These are phyloP conservation scores for Mycosphaerelloides madeirae DNA, from an alignment of 2,329 filamentous ascomycete genomes.

Conservation along the genomic window DNA sequence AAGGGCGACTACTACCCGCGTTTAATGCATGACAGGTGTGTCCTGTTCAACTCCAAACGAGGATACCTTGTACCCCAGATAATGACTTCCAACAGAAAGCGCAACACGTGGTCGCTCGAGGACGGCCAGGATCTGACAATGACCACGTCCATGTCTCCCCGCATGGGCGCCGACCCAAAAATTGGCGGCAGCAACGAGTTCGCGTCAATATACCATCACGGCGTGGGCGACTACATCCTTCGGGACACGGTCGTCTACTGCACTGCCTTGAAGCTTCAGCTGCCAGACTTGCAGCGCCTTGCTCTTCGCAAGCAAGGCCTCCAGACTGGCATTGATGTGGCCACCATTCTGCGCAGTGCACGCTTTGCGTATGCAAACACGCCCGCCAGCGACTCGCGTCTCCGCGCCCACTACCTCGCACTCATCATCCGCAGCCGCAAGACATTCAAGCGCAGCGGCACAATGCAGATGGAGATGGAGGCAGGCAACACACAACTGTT, in stretches of 20 bases:
- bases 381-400: conserved; percentile 82
- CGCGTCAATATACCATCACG: conserved; percentile 71
- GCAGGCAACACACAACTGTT: conserved; percentile 80
- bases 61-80: neutral
- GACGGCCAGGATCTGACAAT: conserved; percentile 44
- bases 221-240: conserved; percentile 70
- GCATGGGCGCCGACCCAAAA: conserved; percentile 42
- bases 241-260: conserved; percentile 95
- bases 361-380: conserved; percentile 96
- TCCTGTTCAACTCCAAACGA: neutral
- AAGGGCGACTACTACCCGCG: conserved; percentile 94
- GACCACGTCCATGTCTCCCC: conserved; percentile 46
- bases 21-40: conserved; percentile 66
- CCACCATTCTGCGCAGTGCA: conserved; percentile 83
- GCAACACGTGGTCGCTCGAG: conserved; percentile 86
- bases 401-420: conserved; percentile 95
- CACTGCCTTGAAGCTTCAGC: conserved; percentile 79
- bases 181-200: conserved; percentile 55
- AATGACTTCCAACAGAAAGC: conserved; percentile 49
- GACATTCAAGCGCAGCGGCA: conserved; percentile 96
- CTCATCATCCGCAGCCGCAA: conserved; percentile 95
- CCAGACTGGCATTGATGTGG: conserved; percentile 86
- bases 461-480: conserved; percentile 99
- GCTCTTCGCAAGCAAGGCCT: conserved; percentile 91
- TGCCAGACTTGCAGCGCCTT: conserved; percentile 88